Conservation (phyloP, 2,329 filamentous ascomycete species). For the Fusarium buharicum region DNA sequence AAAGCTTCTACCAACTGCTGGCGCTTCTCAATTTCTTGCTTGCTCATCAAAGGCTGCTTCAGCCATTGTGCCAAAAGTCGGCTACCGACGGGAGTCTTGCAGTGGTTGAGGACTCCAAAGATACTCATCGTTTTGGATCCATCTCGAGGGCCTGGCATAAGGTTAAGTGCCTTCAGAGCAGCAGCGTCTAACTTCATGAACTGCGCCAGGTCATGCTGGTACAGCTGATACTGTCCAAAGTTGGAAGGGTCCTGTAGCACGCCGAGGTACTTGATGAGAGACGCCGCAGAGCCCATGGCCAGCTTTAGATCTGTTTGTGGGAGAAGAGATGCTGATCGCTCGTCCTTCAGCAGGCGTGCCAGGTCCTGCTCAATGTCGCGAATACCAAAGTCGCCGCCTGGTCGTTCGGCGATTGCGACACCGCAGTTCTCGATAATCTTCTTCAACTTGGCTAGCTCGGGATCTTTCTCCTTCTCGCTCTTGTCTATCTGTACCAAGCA, state of each 20-base stretch:
- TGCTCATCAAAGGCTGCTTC: conserved; percentile 95
- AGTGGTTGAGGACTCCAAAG: conserved; percentile 93
- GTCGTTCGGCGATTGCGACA: conserved; percentile 85
- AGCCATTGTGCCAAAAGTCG: conserved; percentile 93
- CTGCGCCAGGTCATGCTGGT: conserved; percentile 95
- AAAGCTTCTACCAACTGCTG: conserved; percentile 97
- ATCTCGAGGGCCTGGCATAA: conserved; percentile 95
- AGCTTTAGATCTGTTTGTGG: conserved; percentile 94
- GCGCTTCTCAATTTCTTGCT: conserved; percentile 86
- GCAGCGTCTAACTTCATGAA: conserved; percentile 99
- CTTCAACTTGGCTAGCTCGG: conserved; percentile 85
- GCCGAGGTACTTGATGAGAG: conserved; percentile 92
- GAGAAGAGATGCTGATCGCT: conserved; percentile 78
- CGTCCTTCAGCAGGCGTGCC: conserved; percentile 85
- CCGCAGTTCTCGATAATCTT: conserved; percentile 93
- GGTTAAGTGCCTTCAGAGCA: conserved; percentile 90
- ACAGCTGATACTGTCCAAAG: conserved; percentile 96
- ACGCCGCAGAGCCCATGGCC: conserved; percentile 93
- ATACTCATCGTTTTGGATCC: conserved; percentile 98
- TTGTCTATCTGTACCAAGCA: conserved; percentile 86
- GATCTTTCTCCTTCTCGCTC: conserved; percentile 84
- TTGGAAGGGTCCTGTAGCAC: conserved; percentile 92
- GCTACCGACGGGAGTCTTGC: conserved; percentile 94
- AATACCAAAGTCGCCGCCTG: conserved; percentile 79
- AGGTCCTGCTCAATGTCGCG: conserved; percentile 97